These are phyloP conservation scores for Berberis vulgaris DNA, from an alignment of 164 flowering plant species.

Conservation along the genomic window DNA sequence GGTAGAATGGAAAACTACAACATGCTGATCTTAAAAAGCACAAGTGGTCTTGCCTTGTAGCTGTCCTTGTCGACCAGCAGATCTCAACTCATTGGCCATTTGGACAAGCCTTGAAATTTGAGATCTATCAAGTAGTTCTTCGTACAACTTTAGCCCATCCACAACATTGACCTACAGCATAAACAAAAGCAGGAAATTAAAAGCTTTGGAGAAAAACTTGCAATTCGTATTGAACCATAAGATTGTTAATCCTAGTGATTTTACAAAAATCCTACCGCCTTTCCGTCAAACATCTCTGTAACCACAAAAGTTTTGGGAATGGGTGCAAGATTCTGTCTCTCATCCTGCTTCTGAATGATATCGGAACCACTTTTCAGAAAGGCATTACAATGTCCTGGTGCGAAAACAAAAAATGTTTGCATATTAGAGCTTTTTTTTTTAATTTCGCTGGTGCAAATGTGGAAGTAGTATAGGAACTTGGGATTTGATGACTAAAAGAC, in stretches of 20 bases:
- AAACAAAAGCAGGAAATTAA: not conserved
- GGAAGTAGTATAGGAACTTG: not conserved
- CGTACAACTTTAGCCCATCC: slow-evolving; percentile 70
- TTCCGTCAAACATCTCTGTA: slow-evolving; percentile 55
- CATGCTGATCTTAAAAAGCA: not conserved
- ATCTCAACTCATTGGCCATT: slow-evolving; percentile 68
- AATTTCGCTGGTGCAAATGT: no score
- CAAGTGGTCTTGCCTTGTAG: slow-evolving; percentile 58
- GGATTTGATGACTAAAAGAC: not conserved
- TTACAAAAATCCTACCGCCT: slow-evolving; percentile 32
- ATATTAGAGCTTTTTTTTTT: slow-evolving; percentile 2
- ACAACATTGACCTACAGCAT: slow-evolving; percentile 57
- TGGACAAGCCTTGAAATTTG: slow-evolving; percentile 52
- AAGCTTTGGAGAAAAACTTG: no score
- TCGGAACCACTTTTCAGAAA: slow-evolving; percentile 24
- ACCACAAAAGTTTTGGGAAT: slow-evolving; percentile 49
- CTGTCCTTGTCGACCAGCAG: slow-evolving; percentile 67
- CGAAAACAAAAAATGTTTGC: not conserved
- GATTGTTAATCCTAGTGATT: slow-evolving; percentile 1
- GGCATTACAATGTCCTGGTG: slow-evolving; percentile 19
- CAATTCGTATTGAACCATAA: not conserved
- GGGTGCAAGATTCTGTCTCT: slow-evolving; percentile 22
- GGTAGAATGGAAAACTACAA: not conserved
- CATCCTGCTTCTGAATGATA: slow-evolving; percentile 20
- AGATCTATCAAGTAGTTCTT: slow-evolving; percentile 37